Evolutionary conservation across 441 rosid species (phyloP).

Genomic region (Francoa sonchifolia): DNA sequence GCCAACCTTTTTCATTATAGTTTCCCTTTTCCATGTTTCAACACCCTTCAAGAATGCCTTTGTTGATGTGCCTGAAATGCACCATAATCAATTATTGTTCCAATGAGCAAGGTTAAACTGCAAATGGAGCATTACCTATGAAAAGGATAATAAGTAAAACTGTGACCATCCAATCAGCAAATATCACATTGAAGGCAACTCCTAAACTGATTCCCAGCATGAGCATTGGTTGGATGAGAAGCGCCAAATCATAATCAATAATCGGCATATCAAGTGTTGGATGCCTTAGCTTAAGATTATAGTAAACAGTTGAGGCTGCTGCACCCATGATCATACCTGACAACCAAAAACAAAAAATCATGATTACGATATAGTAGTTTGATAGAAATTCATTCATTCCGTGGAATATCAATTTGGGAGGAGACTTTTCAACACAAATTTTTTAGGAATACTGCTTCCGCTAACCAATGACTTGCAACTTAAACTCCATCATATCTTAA

Average conservation of each 20-base stretch:
- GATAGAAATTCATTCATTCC: no score
- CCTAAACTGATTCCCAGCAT: constrained; percentile 70
- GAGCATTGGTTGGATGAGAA: constrained; percentile 68
- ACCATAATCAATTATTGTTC: constrained; percentile 2
- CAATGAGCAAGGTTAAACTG: background rate
- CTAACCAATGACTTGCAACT: no score
- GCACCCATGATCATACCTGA: constrained; percentile 81
- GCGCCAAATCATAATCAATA: constrained; percentile 58
- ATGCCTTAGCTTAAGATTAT: constrained; percentile 50
- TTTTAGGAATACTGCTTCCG: no score
- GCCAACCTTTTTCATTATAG: constrained; percentile 36
- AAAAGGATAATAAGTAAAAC: constrained; percentile 54
- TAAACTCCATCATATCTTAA: no score
- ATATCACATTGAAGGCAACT: constrained; percentile 51
- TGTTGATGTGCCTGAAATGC: constrained; percentile 41
- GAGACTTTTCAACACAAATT: no score
- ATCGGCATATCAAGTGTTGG: constrained; percentile 59
- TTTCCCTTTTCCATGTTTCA: constrained; percentile 63
- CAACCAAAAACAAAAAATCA: no score
- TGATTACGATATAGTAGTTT: no score
- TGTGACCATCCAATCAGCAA: constrained; percentile 71
- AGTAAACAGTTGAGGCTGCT: constrained; percentile 51
- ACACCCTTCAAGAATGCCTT: constrained; percentile 59
- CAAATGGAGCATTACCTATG: constrained; percentile 25
- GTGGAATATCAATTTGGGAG: no score